Base-by-base conservation (phyloP, 176 grass and related monocot genomes). In the Oryza glaberrima region DNA sequence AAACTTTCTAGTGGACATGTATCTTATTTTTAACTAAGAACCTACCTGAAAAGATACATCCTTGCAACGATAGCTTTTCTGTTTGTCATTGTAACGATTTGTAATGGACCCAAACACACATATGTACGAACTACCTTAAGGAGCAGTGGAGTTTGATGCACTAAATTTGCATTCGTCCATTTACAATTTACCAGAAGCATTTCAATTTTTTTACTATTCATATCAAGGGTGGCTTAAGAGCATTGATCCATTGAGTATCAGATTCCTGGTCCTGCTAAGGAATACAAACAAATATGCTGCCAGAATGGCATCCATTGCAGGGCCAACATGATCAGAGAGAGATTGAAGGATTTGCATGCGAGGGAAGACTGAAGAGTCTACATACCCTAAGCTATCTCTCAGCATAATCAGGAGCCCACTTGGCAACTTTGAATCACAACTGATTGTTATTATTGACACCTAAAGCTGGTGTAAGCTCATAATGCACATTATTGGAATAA, bases 391-490 rank as follows among this genome's bases (percentile, higher is more conserved):
- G 38, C 63, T 80, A 46, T 72, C 45, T 46, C n/a, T 48, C 13
- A 26, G 23, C 20, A 45, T 60, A 84, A 84, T 28, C 30, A 82
- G 56, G 48, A 78, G 60, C 45, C 38, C 9, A 47, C 38, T 82
- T 86, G 38, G 23, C 38, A 6, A 47, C 28, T 86, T 86, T 67
- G 3, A 73, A 67, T 65, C 66, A 36, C 67, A 86, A 67, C 13
- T 81, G 77, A 49, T 48, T 36, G 20, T 16, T 3, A 36, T 77
- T 41, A 83, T 48, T 73, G 70, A 28, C 45, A 78, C 63, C 6
- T 49, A 74, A 73, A 73, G 41, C 47, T 38, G 45, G 77, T 77
- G 44, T 19, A 75, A 58, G 35, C 30, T 82, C 80, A 79, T 63
- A 63, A 63, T 63, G 58, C 10, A n/a, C 58, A 63, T 63, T 43